phyloP scores from a whole-genome alignment of 208 protist species.

The Trypanosoma lewisi region DNA sequence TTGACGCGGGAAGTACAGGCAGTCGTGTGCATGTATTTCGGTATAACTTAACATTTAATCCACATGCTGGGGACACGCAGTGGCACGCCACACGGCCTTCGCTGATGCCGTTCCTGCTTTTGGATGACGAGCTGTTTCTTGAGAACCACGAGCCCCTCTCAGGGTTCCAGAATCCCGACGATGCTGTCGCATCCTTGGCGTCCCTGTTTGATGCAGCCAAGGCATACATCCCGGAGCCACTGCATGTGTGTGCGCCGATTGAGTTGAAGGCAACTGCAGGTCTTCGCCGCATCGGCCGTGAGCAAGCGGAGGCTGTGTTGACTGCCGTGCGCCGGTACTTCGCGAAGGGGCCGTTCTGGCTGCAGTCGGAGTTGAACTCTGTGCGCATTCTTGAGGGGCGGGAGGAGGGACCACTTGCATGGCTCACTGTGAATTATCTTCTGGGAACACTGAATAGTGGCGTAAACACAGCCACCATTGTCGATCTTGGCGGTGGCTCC shows the following conservation, averaged over 20 bases:
- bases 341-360: conserved; percentile 31
- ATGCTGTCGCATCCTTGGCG: conserved; percentile 31
- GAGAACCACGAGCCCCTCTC: conserved; percentile 47
- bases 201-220: conserved; percentile 37
- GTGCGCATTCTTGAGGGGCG: conserved; percentile 73
- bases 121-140: conserved; percentile 58
- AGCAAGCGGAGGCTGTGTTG: conserved; percentile 37
- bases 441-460: conserved; percentile 23
- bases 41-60: conserved; percentile 28
- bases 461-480: conserved; percentile 36
- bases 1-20: conserved; percentile 87
- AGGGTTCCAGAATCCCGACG: conserved; percentile 23
- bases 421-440: conserved; percentile 86
- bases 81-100: not conserved
- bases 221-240: conserved; percentile 31
- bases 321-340: conserved; percentile 30
- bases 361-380: conserved; percentile 35
- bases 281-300: conserved; percentile 48
- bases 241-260: conserved; percentile 49
- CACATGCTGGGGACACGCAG: conserved; percentile 3
- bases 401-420: conserved; percentile 83
- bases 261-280: conserved; percentile 77
- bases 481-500: conserved; percentile 82
- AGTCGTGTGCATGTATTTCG: conserved; percentile 83
- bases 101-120: conserved; percentile 17